Conservation (phyloP, 1,284 basidiomycete genomes). For the Puccinia hordei region DNA sequence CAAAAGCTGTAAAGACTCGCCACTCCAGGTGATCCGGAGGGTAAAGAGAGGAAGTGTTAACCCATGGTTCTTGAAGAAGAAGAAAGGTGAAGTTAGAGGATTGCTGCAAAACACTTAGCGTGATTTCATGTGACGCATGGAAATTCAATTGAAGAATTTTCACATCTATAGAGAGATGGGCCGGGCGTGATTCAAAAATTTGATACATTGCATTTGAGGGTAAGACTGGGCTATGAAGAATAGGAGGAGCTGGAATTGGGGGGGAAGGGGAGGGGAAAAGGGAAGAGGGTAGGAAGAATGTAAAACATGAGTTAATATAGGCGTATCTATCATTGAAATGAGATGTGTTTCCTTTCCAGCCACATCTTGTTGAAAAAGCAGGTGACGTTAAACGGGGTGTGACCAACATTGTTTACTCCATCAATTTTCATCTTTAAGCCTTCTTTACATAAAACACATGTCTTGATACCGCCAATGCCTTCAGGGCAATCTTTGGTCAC, state of each 20-base stretch:
- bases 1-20: background rate
- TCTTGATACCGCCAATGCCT: background rate
- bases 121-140: background rate
- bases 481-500: conserved; percentile 5
- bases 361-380: background rate
- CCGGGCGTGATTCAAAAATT: too few species aligned
- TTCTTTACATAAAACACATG: background rate
- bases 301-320: too few species aligned
- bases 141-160: background rate
- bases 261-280: too few species aligned
- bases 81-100: background rate
- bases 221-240: too few species aligned
- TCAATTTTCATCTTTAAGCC: too few species aligned
- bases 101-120: background rate
- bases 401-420: background rate
- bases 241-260: too few species aligned
- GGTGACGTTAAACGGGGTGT: background rate
- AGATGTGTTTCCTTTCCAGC: background rate
- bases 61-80: background rate
- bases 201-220: too few species aligned
- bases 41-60: background rate
- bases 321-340: too few species aligned
- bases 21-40: background rate
- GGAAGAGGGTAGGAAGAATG: too few species aligned
- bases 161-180: too few species aligned